Evolutionary conservation across 1,284 basidiomycete genomes (phyloP).

Genomic region (Leccinum glutinopallens): DNA sequence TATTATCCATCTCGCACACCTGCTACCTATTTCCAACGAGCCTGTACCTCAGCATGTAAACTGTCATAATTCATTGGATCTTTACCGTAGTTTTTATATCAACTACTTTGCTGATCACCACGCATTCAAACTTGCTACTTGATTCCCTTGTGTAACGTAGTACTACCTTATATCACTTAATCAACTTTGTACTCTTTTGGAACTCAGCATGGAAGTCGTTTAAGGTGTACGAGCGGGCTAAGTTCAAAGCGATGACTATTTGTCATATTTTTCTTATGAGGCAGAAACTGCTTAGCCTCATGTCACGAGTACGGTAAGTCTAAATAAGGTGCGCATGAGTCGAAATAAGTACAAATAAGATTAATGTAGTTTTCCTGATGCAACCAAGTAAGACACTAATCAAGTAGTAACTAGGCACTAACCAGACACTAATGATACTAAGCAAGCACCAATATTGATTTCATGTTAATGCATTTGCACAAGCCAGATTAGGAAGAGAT

Average conservation of each 20-base stretch:
- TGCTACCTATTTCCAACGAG: slow-evolving; percentile 1
- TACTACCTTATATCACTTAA: background rate
- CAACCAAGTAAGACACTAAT: no score
- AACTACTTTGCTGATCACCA: slow-evolving; percentile 2
- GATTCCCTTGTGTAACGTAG: background rate
- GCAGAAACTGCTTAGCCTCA: background rate
- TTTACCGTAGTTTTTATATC: background rate
- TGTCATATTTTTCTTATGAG: background rate
- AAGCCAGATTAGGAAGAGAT: no score
- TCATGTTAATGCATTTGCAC: no score
- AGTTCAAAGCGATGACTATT: background rate
- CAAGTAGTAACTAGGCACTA: no score
- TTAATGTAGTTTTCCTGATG: background rate
- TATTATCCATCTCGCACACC: background rate
- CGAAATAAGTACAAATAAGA: background rate
- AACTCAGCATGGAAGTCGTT: background rate
- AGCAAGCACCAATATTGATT: no score
- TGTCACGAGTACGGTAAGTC: background rate
- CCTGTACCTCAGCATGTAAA: background rate
- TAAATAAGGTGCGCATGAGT: background rate
- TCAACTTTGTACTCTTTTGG: background rate
- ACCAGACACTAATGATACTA: no score
- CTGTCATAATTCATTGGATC: background rate
- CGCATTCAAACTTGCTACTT: background rate
- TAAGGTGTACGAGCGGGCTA: background rate